Conservation (phyloP, 2,329 filamentous ascomycete genomes). For the Venturia oleaginea region DNA sequence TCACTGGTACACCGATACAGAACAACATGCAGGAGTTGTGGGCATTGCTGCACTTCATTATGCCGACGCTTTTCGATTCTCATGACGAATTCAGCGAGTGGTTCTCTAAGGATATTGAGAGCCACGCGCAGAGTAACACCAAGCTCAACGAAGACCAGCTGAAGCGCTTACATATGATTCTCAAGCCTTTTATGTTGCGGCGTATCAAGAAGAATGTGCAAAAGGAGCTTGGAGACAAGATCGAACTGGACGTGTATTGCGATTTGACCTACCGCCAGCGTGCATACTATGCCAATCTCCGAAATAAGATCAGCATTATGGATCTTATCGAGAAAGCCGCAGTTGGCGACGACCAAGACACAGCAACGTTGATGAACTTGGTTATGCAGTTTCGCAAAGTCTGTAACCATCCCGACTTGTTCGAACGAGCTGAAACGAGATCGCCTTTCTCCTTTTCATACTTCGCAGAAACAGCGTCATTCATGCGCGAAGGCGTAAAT, state of each 20-base stretch:
- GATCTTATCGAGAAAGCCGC: conserved; percentile 97
- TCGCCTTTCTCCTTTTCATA: conserved; percentile 77
- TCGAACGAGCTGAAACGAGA: conserved; percentile 85
- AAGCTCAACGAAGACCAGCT: conserved; percentile 98
- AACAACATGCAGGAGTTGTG: conserved; percentile 95
- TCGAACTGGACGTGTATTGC: conserved; percentile 92
- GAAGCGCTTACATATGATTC: conserved; percentile 93
- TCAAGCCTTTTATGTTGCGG: conserved; percentile 98
- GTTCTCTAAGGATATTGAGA: conserved; percentile 96
- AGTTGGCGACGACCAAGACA: conserved; percentile 87
- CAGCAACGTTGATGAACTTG: conserved; percentile 93
- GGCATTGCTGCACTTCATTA: conserved; percentile 98
- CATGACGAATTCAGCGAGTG: conserved; percentile 90
- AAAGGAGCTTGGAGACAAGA: conserved; percentile 98
- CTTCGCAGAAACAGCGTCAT: conserved; percentile 92
- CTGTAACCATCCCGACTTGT: conserved; percentile 95
- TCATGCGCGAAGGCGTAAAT: conserved; percentile 76
- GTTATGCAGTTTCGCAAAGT: conserved; percentile 99
- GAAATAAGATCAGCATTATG: conserved; percentile 97
- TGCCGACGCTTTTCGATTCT: conserved; percentile 96
- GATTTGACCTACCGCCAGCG: conserved; percentile 93
- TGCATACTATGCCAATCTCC: conserved; percentile 82
- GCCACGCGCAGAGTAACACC: conserved; percentile 97
- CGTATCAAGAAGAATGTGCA: conserved; percentile 99
- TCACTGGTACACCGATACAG: conserved; percentile 93